These are phyloP conservation scores for Paramecium sonneborni DNA, from an alignment of 73 alveolate species.

Conservation along the genomic window DNA sequence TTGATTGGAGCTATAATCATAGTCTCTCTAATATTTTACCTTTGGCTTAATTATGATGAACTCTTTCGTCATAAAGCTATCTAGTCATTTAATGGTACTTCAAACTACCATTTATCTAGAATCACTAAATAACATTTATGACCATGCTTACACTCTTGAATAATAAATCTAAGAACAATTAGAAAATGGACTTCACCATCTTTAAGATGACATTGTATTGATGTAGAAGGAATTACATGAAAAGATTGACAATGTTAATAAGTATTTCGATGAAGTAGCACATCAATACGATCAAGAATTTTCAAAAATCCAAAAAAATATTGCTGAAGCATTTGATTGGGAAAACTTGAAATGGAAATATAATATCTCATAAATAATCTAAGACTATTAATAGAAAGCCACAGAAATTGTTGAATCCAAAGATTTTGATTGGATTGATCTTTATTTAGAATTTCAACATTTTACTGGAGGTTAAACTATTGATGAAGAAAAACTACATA, in stretches of 20 bases:
- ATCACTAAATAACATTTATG: not conserved
- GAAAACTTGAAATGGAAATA: conserved; percentile 25
- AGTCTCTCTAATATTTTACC: not conserved
- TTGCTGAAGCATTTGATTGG: conserved; percentile 22
- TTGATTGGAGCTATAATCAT: conserved; percentile 50
- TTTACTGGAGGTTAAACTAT: conserved; percentile 15
- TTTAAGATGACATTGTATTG: not conserved
- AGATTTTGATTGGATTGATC: conserved; percentile 71
- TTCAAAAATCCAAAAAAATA: not conserved
- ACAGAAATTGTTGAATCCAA: conserved; percentile 13
- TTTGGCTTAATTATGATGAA: not conserved
- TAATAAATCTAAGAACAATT: not conserved
- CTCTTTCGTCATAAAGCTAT: conserved; percentile 21
- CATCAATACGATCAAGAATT: not conserved
- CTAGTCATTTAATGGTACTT: conserved; percentile 49
- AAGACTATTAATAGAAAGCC: conserved; percentile 1
- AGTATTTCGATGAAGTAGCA: not conserved
- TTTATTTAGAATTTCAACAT: conserved; percentile 31
- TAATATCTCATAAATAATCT: not conserved
- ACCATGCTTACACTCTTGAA: not conserved
- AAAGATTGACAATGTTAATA: not conserved
- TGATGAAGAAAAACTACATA: not conserved
- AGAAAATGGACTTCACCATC: not conserved
- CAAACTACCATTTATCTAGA: not conserved
- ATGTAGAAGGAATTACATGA: not conserved